Conservation (phyloP, 2,329 filamentous ascomycete genomes). For the Penicillium sclerotiorum region DNA sequence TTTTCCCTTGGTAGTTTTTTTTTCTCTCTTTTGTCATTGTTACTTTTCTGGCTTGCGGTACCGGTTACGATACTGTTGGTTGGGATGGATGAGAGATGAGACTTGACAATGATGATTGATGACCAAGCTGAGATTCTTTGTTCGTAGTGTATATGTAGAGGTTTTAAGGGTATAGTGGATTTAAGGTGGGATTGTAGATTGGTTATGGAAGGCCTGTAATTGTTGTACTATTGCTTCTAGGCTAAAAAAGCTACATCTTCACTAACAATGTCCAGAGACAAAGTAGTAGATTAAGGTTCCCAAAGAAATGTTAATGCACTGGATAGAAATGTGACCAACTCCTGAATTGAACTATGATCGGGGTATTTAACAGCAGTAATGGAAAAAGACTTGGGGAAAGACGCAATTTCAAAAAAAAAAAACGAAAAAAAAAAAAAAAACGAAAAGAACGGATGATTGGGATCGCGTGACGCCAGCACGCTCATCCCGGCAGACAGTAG, state of each 20-base stretch:
- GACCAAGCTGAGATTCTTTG: slow-evolving; percentile 10
- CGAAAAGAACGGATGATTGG: slow-evolving; percentile 11
- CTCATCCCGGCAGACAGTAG: too few species aligned
- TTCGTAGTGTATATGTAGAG: background rate
- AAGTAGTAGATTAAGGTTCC: too few species aligned
- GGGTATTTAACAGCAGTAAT: slow-evolving; percentile 26
- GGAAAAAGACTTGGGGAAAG: slow-evolving; percentile 10
- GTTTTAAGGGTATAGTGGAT: too few species aligned
- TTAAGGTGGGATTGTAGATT: too few species aligned
- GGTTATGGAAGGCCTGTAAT: too few species aligned
- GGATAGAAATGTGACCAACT: slow-evolving; percentile 12
- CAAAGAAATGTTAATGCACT: background rate
- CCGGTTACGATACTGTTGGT: background rate
- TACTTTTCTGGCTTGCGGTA: background rate
- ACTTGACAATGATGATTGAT: slow-evolving; percentile 17
- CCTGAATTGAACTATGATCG: slow-evolving; percentile 20
- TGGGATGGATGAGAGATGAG: background rate
- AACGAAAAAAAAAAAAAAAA: too few species aligned
- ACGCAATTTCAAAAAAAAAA: too few species aligned
- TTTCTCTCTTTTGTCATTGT: slow-evolving; percentile 14
- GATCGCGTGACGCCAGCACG: too few species aligned
- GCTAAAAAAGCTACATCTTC: too few species aligned
- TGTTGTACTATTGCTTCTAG: too few species aligned
- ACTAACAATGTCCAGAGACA: too few species aligned
- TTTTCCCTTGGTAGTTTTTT: slow-evolving; percentile 6